Conservation (phyloP, 2,329 filamentous ascomycete genomes). For the Lecanosticta acicola region DNA sequence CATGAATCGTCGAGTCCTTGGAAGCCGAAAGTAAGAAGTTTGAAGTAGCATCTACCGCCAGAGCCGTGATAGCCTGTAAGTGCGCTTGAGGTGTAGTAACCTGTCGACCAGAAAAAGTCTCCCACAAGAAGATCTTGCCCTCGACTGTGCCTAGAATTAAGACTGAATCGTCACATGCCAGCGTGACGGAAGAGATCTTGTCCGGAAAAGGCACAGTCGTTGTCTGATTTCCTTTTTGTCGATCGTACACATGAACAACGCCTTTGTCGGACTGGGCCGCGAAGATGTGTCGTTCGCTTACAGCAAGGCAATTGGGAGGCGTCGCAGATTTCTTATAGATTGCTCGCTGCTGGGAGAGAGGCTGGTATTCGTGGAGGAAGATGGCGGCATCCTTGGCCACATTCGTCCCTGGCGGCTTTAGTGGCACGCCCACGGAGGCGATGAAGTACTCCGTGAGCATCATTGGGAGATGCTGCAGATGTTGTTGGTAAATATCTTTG, state of each 20-base stretch:
- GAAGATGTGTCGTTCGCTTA: slow-evolving; percentile 79
- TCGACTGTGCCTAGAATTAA: slow-evolving; percentile 76
- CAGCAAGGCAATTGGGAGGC: slow-evolving; percentile 70
- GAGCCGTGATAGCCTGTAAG: slow-evolving; percentile 71
- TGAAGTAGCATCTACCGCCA: slow-evolving; percentile 64
- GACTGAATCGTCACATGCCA: slow-evolving; percentile 62
- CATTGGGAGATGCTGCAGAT: neutral
- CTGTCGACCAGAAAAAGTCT: slow-evolving; percentile 72
- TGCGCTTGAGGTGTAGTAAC: slow-evolving; percentile 71
- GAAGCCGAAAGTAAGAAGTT: slow-evolving; percentile 73
- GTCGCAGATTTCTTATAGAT: slow-evolving; percentile 89
- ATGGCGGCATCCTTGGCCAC: slow-evolving; percentile 74
- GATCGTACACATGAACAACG: slow-evolving; percentile 85
- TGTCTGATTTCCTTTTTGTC: slow-evolving; percentile 79
- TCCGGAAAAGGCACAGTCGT: slow-evolving; percentile 83
- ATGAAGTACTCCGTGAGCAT: slow-evolving; percentile 50
- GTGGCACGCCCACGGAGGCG: slow-evolving; percentile 42
- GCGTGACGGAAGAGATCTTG: slow-evolving; percentile 69
- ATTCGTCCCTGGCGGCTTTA: slow-evolving; percentile 42
- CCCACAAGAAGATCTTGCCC: slow-evolving; percentile 85
- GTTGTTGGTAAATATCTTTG: neutral
- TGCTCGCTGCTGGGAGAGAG: slow-evolving; percentile 65
- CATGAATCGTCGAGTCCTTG: slow-evolving; percentile 81
- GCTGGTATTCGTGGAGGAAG: slow-evolving; percentile 76
- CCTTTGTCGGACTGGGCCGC: slow-evolving; percentile 88